Conservation (phyloP, 257 asterid genomes). For the Scutellaria galericulata region DNA sequence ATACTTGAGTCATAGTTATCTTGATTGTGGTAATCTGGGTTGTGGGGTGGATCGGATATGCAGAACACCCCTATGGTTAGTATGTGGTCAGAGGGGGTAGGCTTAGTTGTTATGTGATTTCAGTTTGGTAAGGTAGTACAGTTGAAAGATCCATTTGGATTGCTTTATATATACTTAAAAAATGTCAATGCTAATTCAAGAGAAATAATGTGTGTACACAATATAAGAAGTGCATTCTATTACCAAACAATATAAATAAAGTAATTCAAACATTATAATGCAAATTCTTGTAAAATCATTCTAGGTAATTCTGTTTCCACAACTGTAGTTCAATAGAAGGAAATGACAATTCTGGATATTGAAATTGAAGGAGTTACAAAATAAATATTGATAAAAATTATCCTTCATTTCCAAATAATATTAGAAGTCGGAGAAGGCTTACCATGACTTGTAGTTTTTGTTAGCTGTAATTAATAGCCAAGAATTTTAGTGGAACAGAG, state of each 20-base stretch:
- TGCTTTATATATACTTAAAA: neutral
- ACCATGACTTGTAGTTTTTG: neutral
- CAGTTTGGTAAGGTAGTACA: neutral
- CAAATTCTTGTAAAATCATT: neutral
- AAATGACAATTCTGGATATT: neutral
- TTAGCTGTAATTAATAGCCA: constrained; percentile 5
- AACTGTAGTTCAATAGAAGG: neutral
- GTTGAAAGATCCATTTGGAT: neutral
- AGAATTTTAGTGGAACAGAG: neutral
- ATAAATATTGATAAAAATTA: neutral
- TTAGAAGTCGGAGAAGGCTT: neutral
- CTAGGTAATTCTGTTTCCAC: neutral
- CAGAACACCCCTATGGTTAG: neutral
- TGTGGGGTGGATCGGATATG: neutral
- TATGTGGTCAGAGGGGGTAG: neutral
- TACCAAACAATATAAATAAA: too few species aligned
- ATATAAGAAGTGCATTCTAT: neutral
- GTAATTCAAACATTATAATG: too few species aligned
- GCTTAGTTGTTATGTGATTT: neutral
- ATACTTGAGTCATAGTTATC: neutral
- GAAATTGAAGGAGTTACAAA: neutral
- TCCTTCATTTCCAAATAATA: neutral
- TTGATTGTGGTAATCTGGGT: neutral
- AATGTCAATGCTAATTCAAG: neutral
- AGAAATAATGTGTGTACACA: neutral